Base-by-base conservation (phyloP, 345 rosid genomes). In the Citrus medica region DNA sequence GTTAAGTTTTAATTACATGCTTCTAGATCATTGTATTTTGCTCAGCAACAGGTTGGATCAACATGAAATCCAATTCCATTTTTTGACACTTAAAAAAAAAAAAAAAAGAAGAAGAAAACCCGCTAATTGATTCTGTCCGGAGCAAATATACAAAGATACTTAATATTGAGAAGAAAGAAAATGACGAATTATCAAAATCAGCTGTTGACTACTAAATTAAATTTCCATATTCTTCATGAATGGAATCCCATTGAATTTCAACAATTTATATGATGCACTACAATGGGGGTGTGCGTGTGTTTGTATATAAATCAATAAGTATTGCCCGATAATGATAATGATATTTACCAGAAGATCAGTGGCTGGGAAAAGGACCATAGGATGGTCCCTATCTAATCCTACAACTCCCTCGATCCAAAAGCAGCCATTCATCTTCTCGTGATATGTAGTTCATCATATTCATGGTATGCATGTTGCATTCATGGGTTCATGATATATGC, bases 351-450 rank as follows among this genome's bases (percentile, higher is more conserved):
- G 70, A 66, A 33, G 46, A 66, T 37, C 14, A 24, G 33, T 32
- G 5, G 33, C 33, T 32, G 70, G 67, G 27, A 5, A 58, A 53
- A 67, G 28, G 24, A 59, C 48, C 27, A 48, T 27, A 19, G 65
- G 56, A 66, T 59, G 67, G 61, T 74, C 67, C 67, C 69, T n/a
- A 22, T 61, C 40, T 71, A 71, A 46, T 42, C 48, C 48, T 42
- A 10, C 48, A 42, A 42, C 4, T 71, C 61, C 38, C 38, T 53
- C 62, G 14, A 71, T 33, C 9, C 27, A 37, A 66, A 35, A 66
- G 70, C 69, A 19, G 27, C 48, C 70, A 21, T 35, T 35, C 46
- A 35, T 66, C 48, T 66, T 35, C 70, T 66, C 70, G 70, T 66
- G 70, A 66, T 66, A 53, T 53, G 56, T 17, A 42, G 51, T 10